Conservation (phyloP, 2,329 filamentous ascomycete genomes). For the Fusarium guadeloupense region DNA sequence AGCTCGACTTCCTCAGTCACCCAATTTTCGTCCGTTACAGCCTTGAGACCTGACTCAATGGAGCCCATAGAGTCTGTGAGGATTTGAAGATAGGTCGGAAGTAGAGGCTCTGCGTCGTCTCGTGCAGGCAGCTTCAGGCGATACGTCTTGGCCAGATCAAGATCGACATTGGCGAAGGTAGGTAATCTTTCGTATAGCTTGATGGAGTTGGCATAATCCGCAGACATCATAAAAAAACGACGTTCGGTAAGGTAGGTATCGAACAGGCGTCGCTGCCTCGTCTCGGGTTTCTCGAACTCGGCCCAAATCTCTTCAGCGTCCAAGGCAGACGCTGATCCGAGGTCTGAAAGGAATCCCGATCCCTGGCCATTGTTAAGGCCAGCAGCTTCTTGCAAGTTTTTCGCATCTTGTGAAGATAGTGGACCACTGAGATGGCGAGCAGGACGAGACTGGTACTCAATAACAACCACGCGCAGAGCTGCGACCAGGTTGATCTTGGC, state of each 20-base stretch:
- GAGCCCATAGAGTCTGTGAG: slow-evolving; percentile 60
- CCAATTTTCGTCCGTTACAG: slow-evolving; percentile 61
- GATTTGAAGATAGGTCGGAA: slow-evolving; percentile 59
- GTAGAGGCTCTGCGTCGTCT: slow-evolving; percentile 55
- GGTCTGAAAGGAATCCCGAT: slow-evolving; percentile 64
- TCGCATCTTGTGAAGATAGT: slow-evolving; percentile 80
- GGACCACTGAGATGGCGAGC: slow-evolving; percentile 74
- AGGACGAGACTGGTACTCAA: slow-evolving; percentile 87
- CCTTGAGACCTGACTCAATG: slow-evolving; percentile 58
- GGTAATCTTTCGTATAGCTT: slow-evolving; percentile 54
- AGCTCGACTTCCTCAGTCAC: slow-evolving; percentile 63
- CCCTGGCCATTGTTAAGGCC: slow-evolving; percentile 69
- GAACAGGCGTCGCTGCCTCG: slow-evolving; percentile 73
- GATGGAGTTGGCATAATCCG: slow-evolving; percentile 64
- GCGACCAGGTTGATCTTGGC: slow-evolving; percentile 81
- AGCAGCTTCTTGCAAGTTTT: slow-evolving; percentile 78
- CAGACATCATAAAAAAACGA: slow-evolving; percentile 71
- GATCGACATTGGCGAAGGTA: slow-evolving; percentile 43
- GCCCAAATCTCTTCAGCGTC: slow-evolving; percentile 65
- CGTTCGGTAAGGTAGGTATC: slow-evolving; percentile 77
- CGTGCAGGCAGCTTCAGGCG: slow-evolving; percentile 42
- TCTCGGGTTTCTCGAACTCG: slow-evolving; percentile 70
- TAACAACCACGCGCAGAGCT: slow-evolving; percentile 79
- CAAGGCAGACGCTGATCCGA: slow-evolving; percentile 56
- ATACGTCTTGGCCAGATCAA: slow-evolving; percentile 46